phyloP scores from a whole-genome alignment of 371 early-diverging fungal species.

The Nematocida ironsii region DNA sequence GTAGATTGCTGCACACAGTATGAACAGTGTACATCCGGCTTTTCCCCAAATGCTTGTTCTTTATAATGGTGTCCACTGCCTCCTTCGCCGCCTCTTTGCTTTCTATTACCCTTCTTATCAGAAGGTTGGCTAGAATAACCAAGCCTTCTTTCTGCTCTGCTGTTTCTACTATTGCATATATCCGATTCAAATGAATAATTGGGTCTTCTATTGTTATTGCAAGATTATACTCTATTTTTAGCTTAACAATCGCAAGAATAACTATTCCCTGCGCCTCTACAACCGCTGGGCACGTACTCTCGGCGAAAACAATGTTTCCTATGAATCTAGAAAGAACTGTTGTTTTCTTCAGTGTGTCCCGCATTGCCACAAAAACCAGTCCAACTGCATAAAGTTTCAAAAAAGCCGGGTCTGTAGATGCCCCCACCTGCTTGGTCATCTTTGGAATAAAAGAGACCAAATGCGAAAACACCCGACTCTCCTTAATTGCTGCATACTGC shows the following conservation, averaged over 20 bases:
- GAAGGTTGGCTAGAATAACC: background rate
- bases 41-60: slow-evolving; percentile 22
- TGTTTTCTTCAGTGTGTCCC: slow-evolving; percentile 6
- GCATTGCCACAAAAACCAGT: background rate
- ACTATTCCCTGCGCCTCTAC: slow-evolving; percentile 32
- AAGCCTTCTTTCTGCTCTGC: slow-evolving; percentile 1
- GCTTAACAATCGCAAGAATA: slow-evolving; percentile 19
- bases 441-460: slow-evolving; percentile 1
- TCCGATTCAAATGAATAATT: background rate
- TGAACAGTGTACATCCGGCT: slow-evolving; percentile 19
- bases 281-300: background rate
- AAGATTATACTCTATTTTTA: slow-evolving; percentile 1
- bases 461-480: background rate
- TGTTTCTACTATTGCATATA: background rate
- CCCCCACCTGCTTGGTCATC: background rate
- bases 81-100: slow-evolving; percentile 7
- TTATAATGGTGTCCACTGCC: slow-evolving; percentile 7
- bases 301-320: background rate
- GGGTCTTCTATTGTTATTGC: background rate
- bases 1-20: slow-evolving; percentile 5
- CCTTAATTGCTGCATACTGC: slow-evolving; percentile 2
- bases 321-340: background rate
- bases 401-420: slow-evolving; percentile 4
- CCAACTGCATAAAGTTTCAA: slow-evolving; percentile 1
- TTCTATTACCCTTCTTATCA: slow-evolving; percentile 9